A percentile compares a stretch with the other conserved stretches of the same genome.
These are phyloP conservation scores for Elongisporangium prolatum DNA, from an alignment of 352 stramenopile species.

Conservation along the genomic window DNA sequence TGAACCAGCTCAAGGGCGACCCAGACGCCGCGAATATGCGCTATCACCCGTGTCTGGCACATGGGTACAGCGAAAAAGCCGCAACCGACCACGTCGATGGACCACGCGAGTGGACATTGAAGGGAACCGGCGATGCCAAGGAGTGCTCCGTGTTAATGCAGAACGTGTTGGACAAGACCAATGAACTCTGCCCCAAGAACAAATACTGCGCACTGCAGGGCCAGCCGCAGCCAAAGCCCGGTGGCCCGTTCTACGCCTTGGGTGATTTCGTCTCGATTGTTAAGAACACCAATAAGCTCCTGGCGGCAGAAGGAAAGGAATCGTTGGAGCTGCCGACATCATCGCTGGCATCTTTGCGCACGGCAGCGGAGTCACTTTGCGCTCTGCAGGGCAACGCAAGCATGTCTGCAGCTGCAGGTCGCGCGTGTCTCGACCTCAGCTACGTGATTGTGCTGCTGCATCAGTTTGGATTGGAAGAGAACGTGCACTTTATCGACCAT, in stretches of 20 bases:
- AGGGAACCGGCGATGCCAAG: constrained; percentile 35
- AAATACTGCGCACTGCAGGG: constrained; percentile 50
- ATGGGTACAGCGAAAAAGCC: neutral
- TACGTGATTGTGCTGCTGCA: constrained; percentile 57
- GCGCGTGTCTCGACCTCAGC: constrained; percentile 59
- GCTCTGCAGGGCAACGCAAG: constrained; percentile 7
- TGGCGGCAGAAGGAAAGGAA: constrained; percentile 17
- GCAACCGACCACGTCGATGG: neutral
- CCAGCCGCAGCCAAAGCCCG: constrained; percentile 33
- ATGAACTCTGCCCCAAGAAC: constrained; percentile 40
- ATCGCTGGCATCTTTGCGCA: constrained; percentile 25
- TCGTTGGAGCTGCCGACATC: constrained; percentile 41
- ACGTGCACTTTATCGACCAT: constrained; percentile 50
- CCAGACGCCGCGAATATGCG: constrained; percentile 5
- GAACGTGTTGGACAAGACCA: constrained; percentile 37
- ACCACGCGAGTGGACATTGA: constrained; percentile 11
- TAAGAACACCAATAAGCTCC: constrained; percentile 22
- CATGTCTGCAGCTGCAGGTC: constrained; percentile 8
- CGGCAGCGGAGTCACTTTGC: constrained; percentile 37
- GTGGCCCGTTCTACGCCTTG: constrained; percentile 44
- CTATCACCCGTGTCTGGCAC: constrained; percentile 35
- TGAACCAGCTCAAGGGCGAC: constrained; percentile 1
- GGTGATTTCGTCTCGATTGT: constrained; percentile 24
- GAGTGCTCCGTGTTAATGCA: constrained; percentile 40
- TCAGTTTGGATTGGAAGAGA: constrained; percentile 42